These are phyloP conservation scores for Fusarium secorum DNA, from an alignment of 2,329 filamentous ascomycete species.

Conservation along the genomic window DNA sequence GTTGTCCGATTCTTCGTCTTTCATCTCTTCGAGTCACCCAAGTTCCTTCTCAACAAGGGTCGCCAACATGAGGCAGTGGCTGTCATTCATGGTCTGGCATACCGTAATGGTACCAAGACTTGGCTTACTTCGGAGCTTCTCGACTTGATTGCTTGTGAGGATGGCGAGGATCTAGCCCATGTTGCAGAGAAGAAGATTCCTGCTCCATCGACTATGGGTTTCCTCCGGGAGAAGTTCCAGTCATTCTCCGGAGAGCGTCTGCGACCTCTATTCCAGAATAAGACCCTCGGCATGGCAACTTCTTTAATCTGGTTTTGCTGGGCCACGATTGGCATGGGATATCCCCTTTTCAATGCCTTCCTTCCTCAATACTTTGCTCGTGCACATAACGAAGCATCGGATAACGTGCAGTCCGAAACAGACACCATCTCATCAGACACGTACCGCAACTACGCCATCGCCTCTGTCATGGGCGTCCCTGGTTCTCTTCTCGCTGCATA, in stretches of 20 bases:
- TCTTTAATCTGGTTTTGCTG: constrained; percentile 78
- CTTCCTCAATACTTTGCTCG: constrained; percentile 82
- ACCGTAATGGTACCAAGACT: constrained; percentile 72
- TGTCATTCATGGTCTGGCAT: constrained; percentile 80
- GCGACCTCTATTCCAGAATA: constrained; percentile 68
- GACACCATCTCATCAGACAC: constrained; percentile 56
- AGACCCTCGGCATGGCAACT: constrained; percentile 61
- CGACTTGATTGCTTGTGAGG: constrained; percentile 60
- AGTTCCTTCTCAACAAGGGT: constrained; percentile 79
- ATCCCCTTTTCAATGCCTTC: constrained; percentile 89
- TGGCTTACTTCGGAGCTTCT: constrained; percentile 79
- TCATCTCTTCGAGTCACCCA: constrained; percentile 84
- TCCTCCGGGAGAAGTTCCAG: constrained; percentile 66
- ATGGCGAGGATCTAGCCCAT: constrained; percentile 40
- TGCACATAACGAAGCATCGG: constrained; percentile 54
- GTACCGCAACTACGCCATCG: constrained; percentile 86
- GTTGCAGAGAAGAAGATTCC: constrained; percentile 21
- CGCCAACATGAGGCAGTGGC: constrained; percentile 81
- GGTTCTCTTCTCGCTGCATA: constrained; percentile 78
- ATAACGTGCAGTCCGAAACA: constrained; percentile 43
- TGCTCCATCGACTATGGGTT: constrained; percentile 41
- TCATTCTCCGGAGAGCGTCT: constrained; percentile 74
- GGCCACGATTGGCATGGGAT: constrained; percentile 84
- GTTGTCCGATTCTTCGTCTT: constrained; percentile 80
- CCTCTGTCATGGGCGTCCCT: constrained; percentile 77